Percentiles rank a stretch among this genome's conserved stretches.
Evolutionary conservation across 2,329 filamentous ascomycete genomes (phyloP).

Genomic region (Cryphonectria parasitica): DNA sequence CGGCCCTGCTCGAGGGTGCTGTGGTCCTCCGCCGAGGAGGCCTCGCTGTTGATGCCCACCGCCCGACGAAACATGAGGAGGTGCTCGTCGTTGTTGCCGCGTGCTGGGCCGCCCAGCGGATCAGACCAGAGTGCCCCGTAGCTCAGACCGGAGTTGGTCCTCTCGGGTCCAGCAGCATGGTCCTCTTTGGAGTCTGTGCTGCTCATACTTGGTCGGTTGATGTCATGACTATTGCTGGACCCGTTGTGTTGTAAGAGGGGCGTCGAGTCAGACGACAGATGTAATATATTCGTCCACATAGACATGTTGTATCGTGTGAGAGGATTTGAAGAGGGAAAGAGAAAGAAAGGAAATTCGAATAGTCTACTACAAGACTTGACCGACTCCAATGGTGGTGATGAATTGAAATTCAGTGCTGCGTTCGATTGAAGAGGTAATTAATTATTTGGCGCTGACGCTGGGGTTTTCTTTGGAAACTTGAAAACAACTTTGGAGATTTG

Average conservation of each 20-base stretch:
- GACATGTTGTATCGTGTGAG: background rate
- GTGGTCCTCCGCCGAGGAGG: slow-evolving; percentile 30
- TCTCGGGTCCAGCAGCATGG: background rate
- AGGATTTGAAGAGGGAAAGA: background rate
- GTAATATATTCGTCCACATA: background rate
- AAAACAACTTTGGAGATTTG: background rate
- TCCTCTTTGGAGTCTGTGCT: background rate
- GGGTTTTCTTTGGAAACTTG: background rate
- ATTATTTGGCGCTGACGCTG: background rate
- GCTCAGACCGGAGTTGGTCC: slow-evolving; percentile 20
- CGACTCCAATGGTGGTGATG: background rate
- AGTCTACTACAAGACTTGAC: background rate
- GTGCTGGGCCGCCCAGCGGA: slow-evolving; percentile 43
- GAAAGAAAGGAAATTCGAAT: no score
- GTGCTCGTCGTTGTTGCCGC: slow-evolving; percentile 43
- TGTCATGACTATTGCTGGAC: background rate
- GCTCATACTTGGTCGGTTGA: background rate
- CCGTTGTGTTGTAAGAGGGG: slow-evolving; percentile 1
- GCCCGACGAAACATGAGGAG: slow-evolving; percentile 48
- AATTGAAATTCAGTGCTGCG: background rate
- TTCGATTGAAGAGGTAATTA: background rate
- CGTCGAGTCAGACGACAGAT: slow-evolving; percentile 3
- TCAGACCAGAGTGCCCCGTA: slow-evolving; percentile 41
- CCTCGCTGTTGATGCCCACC: slow-evolving; percentile 46
- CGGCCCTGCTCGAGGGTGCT: slow-evolving; percentile 41